Evolutionary conservation across 306 rosid species (phyloP).

Genomic region (Trifolium fragiferum): DNA sequence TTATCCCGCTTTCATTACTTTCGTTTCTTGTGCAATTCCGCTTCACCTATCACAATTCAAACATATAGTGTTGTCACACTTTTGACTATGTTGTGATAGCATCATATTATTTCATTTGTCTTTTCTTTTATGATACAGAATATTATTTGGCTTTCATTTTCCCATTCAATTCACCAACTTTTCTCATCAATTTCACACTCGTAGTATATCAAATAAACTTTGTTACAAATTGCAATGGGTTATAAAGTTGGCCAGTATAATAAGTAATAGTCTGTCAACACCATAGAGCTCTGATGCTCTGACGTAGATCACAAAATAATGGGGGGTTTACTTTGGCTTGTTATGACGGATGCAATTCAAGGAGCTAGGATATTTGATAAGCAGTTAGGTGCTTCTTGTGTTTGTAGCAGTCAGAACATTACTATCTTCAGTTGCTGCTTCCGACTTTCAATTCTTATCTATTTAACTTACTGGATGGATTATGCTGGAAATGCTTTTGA

Average conservation of each 20-base stretch:
- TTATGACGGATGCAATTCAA: slow-evolving; percentile 4
- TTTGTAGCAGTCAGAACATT: slow-evolving; percentile 26
- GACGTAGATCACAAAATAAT: neutral
- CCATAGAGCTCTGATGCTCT: neutral
- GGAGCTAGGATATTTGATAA: slow-evolving; percentile 1
- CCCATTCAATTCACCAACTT: neutral
- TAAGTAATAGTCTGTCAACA: neutral
- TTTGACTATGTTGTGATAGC: slow-evolving; percentile 8
- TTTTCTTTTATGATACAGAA: neutral
- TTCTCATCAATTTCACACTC: neutral
- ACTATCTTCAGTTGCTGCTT: slow-evolving; percentile 1
- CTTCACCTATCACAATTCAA: neutral
- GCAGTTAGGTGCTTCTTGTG: slow-evolving; percentile 17
- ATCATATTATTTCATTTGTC: slow-evolving; percentile 14
- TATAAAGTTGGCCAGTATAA: neutral
- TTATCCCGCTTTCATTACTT: neutral
- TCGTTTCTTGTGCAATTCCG: neutral
- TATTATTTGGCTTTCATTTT: neutral
- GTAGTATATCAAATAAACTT: neutral
- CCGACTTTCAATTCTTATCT: neutral
- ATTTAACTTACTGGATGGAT: slow-evolving; percentile 11
- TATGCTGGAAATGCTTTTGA: slow-evolving; percentile 21
- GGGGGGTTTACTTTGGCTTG: neutral
- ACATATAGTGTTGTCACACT: slow-evolving; percentile 2
- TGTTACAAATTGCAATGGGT: neutral